Evolutionary conservation across 768 basidiomycete species (phyloP), one percentile per base, ranked within the genome.

Genomic region (Serpula lacrymans): DNA sequence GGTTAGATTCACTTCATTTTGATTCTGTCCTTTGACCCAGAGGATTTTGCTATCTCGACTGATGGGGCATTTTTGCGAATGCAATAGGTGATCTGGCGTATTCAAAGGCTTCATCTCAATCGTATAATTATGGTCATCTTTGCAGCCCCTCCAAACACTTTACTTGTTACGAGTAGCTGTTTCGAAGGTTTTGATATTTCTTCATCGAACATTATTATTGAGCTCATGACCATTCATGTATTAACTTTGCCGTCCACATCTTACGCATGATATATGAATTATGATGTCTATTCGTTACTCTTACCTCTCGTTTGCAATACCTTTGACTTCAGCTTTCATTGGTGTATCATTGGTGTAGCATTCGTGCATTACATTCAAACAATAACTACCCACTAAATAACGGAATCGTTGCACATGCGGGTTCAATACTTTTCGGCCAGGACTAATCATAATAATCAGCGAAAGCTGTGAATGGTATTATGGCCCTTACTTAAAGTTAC

Each of bases 401-500:
- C 7, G 8, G 14, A 8, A 8, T 14, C 8, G 20, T 18, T 7
- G n/a, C n/a, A 6, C 6, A 14, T 14, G n/a, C n/a, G 6, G 28
- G 18, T 30, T 69, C 51, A 80, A 48, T 84, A 85, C 55, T 80
- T 83, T 59, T 85, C 84, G 2, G 82, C 75, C 44, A 85, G 65
- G 48, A 85, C 83, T 84, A 27, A 43, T 37, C 44, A 20, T 18
- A 11, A 18, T 22, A 32, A 23, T 53, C 47, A 37, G 52, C 41
- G 29, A 36, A 40, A 22, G 10, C 20, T 20, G 32, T 13, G 17
- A 20, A 37, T n/a, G 13, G 27, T 22, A 22, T 5, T 23, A 42
- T 33, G 23, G 16, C 12, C 74, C 90, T 72, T 62, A 95, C 92
- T 92, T 52, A 95, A 65, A 22, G 89, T 80, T 17, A 90, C 77